Evolutionary conservation across 257 asterid genomes (phyloP).

Genomic region (Solanum tarijense): DNA sequence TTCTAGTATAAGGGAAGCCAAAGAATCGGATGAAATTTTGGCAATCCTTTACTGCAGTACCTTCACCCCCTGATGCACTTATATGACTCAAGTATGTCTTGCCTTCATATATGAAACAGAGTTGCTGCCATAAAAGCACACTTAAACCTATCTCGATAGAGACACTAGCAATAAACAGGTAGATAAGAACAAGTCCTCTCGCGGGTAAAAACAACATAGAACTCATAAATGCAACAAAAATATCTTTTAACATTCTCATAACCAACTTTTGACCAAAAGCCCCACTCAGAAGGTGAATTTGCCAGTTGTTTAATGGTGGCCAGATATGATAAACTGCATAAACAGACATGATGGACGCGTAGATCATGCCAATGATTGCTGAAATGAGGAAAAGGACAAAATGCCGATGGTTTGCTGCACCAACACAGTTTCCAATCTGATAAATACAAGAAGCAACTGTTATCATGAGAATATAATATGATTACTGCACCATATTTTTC

Average conservation of each 20-base stretch:
- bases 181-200: constrained; percentile 68
- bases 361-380: constrained; percentile 49
- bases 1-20: constrained; percentile 38
- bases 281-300: constrained; percentile 11
- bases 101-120: constrained; percentile 68
- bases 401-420: constrained; percentile 67
- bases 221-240: constrained; percentile 38
- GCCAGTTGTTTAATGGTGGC: constrained; percentile 34
- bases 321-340: constrained; percentile 42
- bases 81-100: constrained; percentile 76
- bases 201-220: constrained; percentile 51
- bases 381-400: constrained; percentile 77
- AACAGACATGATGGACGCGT: constrained; percentile 41
- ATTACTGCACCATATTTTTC: background rate
- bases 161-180: constrained; percentile 64
- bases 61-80: constrained; percentile 39
- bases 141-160: constrained; percentile 67
- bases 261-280: constrained; percentile 13
- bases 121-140: constrained; percentile 88
- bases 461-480: background rate
- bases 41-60: constrained; percentile 42
- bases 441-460: background rate
- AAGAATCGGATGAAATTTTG: constrained; percentile 59
- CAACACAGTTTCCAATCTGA: constrained; percentile 97
- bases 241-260: constrained; percentile 32